phyloP scores from a whole-genome alignment of 1,139 yeast genomes.

The Lodderomyces metapsilosis region DNA sequence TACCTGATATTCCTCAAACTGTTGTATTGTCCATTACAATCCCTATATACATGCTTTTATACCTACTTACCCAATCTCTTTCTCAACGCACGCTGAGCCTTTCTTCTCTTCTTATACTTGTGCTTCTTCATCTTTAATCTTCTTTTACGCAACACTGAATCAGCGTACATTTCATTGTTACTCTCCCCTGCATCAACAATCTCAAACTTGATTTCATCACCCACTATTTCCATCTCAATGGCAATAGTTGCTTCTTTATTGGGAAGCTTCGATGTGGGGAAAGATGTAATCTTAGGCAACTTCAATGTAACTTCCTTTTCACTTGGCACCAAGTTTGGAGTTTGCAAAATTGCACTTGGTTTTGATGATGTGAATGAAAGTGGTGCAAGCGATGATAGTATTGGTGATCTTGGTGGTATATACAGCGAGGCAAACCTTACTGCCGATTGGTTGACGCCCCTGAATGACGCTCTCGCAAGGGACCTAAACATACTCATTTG shows the following conservation, averaged over 20 bases:
- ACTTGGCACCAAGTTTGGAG: neutral
- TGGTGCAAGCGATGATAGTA: slow-evolving; percentile 4
- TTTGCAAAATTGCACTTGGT: slow-evolving; percentile 3
- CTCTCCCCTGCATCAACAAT: slow-evolving; percentile 14
- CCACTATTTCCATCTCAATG: slow-evolving; percentile 1
- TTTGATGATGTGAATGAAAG: slow-evolving; percentile 6
- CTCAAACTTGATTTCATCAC: slow-evolving; percentile 5
- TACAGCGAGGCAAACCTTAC: slow-evolving; percentile 2
- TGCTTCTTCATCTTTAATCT: slow-evolving; percentile 73
- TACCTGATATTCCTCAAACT: too few relatives aligned
- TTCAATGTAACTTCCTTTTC: slow-evolving; percentile 1
- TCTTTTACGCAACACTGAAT: slow-evolving; percentile 67
- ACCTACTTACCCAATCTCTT: slow-evolving; percentile 50
- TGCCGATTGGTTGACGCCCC: neutral
- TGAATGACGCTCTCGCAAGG: slow-evolving; percentile 1
- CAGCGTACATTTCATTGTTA: slow-evolving; percentile 37
- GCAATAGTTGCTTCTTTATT: neutral
- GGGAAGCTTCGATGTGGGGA: neutral
- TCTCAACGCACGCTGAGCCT: slow-evolving; percentile 57
- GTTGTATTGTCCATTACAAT: neutral
- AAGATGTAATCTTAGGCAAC: neutral
- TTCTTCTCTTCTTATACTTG: slow-evolving; percentile 71
- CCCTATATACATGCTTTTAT: neutral
- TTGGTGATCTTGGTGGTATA: slow-evolving; percentile 3
- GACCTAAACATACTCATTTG: neutral